Evolutionary conservation across 441 rosid genomes (phyloP).

Genomic region (Adansonia rubrostipa): DNA sequence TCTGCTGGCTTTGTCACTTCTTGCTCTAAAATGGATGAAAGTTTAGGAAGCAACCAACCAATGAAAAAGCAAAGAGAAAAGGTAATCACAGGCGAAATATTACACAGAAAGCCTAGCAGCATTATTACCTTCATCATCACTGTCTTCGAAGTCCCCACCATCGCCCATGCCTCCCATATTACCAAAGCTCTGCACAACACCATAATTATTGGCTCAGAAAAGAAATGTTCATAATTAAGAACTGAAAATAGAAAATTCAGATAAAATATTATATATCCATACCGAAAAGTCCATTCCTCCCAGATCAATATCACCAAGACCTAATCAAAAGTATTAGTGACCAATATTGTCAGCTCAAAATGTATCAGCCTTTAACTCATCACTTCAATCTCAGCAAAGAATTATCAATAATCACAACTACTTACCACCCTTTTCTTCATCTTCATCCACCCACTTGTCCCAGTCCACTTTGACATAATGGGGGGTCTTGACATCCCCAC

Average conservation of each 20-base stretch:
- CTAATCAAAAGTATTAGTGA: constrained; percentile 32
- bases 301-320: constrained; percentile 62
- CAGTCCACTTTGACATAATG: constrained; percentile 79
- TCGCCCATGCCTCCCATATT: constrained; percentile 40
- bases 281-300: constrained; percentile 89
- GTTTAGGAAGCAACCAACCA: background rate
- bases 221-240: background rate
- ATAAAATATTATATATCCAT: constrained; percentile 23
- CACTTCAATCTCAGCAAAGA: constrained; percentile 3
- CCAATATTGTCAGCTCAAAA: background rate
- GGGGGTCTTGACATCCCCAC: constrained; percentile 62
- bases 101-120: background rate
- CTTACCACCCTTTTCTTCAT: constrained; percentile 65
- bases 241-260: background rate
- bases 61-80: background rate
- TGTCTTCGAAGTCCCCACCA: constrained; percentile 58
- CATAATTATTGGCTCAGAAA: constrained; percentile 7
- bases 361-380: background rate
- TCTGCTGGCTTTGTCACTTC: constrained; percentile 37
- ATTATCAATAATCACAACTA: constrained; percentile 8
- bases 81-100: background rate
- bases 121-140: constrained; percentile 79
- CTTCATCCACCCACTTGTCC: constrained; percentile 91
- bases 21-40: constrained; percentile 22
- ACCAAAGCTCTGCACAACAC: constrained; percentile 47